phyloP scores from a whole-genome alignment of 2,329 filamentous ascomycete species.

The Sordariomycetes sp. region DNA sequence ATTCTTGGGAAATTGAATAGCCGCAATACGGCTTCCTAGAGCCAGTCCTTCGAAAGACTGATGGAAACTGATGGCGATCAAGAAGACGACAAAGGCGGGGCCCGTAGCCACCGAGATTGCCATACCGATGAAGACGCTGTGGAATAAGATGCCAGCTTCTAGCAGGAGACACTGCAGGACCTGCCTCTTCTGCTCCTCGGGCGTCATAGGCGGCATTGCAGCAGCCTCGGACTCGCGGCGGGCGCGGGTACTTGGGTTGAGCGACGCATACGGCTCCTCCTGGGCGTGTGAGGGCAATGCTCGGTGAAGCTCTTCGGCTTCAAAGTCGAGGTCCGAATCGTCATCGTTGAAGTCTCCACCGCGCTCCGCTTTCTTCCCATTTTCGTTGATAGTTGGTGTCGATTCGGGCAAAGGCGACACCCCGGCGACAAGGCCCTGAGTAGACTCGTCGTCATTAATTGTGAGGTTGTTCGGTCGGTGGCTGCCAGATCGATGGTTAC shows the following conservation, averaged over 20 bases:
- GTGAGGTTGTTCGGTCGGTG: slow-evolving; percentile 39
- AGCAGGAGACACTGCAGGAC: slow-evolving; percentile 71
- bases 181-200: slow-evolving; percentile 55
- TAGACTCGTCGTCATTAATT: slow-evolving; percentile 40
- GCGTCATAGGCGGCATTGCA: slow-evolving; percentile 13
- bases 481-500: slow-evolving; percentile 24
- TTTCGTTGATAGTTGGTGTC: slow-evolving; percentile 27
- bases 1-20: slow-evolving; percentile 65
- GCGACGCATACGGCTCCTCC: slow-evolving; percentile 20
- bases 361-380: slow-evolving; percentile 10
- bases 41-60: slow-evolving; percentile 86
- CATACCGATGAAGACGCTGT: slow-evolving; percentile 76
- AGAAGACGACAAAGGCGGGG: slow-evolving; percentile 68
- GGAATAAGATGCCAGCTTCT: slow-evolving; percentile 59
- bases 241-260: slow-evolving; percentile 15
- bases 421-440: slow-evolving; percentile 47
- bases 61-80: slow-evolving; percentile 75
- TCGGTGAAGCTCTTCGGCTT: slow-evolving; percentile 52
- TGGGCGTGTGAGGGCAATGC: slow-evolving; percentile 13
- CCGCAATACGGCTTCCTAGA: slow-evolving; percentile 75
- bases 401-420: slow-evolving; percentile 49
- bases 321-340: slow-evolving; percentile 49
- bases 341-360: slow-evolving; percentile 27
- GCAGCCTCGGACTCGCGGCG: background rate
- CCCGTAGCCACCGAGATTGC: slow-evolving; percentile 74